These are phyloP conservation scores for Smithsoniella earleae DNA, from an alignment of 163 green algal species.

Conservation along the genomic window DNA sequence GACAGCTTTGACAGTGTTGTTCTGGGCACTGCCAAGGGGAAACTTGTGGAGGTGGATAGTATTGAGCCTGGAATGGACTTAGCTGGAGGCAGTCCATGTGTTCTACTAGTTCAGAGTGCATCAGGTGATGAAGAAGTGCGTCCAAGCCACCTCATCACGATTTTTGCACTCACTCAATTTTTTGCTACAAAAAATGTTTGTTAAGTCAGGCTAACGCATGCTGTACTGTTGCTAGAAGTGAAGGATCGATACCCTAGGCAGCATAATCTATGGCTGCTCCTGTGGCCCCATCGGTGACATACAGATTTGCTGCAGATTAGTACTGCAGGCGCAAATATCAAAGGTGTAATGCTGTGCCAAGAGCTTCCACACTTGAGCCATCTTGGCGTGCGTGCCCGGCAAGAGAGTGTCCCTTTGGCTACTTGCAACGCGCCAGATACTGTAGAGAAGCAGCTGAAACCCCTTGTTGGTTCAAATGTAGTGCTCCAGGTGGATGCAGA, in stretches of 20 bases:
- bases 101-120: slow-evolving; percentile 63
- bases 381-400: slow-evolving; percentile 72
- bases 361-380: slow-evolving; percentile 83
- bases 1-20: slow-evolving; percentile 21
- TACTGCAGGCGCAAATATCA: slow-evolving; percentile 47
- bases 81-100: slow-evolving; percentile 33
- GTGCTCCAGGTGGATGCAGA: slow-evolving; percentile 37
- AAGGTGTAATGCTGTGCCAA: slow-evolving; percentile 70
- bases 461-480: slow-evolving; percentile 56
- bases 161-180: too few relatives aligned
- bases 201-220: too few relatives aligned
- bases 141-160: background rate
- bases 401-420: slow-evolving; percentile 82
- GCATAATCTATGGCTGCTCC: too few relatives aligned
- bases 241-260: too few relatives aligned
- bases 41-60: slow-evolving; percentile 46
- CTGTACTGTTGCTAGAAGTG: too few relatives aligned
- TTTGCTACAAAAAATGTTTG: too few relatives aligned
- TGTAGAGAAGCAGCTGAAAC: slow-evolving; percentile 40
- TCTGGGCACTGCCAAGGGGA: slow-evolving; percentile 43
- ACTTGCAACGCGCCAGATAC: slow-evolving; percentile 62
- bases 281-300: too few relatives aligned
- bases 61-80: slow-evolving; percentile 34
- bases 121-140: slow-evolving; percentile 72
- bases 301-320: slow-evolving; percentile 5